Conservation (phyloP, 768 basidiomycete genomes). For the Rhodotorula babjevae region DNA sequence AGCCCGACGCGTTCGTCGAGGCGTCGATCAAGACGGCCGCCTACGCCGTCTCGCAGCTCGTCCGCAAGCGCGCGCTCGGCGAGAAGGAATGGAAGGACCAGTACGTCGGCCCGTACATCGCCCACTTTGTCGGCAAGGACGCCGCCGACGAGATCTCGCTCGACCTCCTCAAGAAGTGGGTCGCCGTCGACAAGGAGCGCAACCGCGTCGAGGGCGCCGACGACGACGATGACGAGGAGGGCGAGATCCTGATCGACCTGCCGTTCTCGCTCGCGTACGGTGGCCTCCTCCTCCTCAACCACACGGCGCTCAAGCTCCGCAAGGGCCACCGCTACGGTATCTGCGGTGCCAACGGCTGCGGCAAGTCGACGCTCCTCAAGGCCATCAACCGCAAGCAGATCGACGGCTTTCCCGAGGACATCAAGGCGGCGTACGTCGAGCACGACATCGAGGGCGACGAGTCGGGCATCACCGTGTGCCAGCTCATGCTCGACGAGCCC, state of each 20-base stretch:
- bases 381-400: conserved; percentile 86
- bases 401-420: conserved; percentile 85
- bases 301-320: conserved; percentile 80
- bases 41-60: conserved; percentile 70
- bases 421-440: conserved; percentile 93
- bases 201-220: conserved; percentile 49
- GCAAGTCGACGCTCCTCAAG: conserved; percentile 93
- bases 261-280: conserved; percentile 95
- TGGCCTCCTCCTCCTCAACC: conserved; percentile 85
- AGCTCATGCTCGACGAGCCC: conserved; percentile 53
- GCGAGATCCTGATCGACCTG: conserved; percentile 82
- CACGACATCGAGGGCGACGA: conserved; percentile 62
- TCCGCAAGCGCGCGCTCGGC: conserved; percentile 51
- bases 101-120: conserved; percentile 67
- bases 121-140: conserved; percentile 58
- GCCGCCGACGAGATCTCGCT: conserved; percentile 53
- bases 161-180: conserved; percentile 65
- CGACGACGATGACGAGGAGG: conserved; percentile 61
- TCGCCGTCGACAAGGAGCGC: conserved; percentile 62
- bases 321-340: conserved; percentile 88
- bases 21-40: conserved; percentile 67
- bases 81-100: conserved; percentile 50
- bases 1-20: conserved; percentile 54
- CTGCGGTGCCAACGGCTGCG: conserved; percentile 90
- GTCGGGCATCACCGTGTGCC: conserved; percentile 40